Evolutionary conservation across 2,329 filamentous ascomycete species (phyloP).

Genomic region (Fusarium solani-melongenae): DNA sequence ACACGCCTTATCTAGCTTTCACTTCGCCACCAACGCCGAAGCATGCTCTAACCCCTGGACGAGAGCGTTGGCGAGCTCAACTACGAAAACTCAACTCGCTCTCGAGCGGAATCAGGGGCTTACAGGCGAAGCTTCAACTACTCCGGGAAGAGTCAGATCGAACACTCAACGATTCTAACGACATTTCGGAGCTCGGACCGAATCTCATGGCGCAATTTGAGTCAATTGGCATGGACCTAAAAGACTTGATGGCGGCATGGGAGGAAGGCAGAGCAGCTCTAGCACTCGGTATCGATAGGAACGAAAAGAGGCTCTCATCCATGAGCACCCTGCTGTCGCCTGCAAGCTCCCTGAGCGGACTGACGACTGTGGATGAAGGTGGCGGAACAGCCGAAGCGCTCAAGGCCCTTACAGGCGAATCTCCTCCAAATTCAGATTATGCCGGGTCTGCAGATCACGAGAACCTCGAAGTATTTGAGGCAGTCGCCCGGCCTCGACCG

Average conservation of each 20-base stretch:
- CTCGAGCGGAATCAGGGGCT: constrained; percentile 87
- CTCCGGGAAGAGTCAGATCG: constrained; percentile 89
- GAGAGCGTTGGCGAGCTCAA: constrained; percentile 86
- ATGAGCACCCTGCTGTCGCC: constrained; percentile 71
- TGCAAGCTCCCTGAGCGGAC: constrained; percentile 72
- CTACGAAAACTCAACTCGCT: constrained; percentile 88
- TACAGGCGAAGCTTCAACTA: constrained; percentile 95
- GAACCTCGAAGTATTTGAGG: constrained; percentile 88
- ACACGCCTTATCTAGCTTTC: constrained; percentile 55
- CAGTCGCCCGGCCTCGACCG: constrained; percentile 78
- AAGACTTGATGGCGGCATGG: constrained; percentile 84
- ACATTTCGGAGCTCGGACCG: constrained; percentile 80
- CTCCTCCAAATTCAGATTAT: constrained; percentile 62
- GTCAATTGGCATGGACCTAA: constrained; percentile 89
- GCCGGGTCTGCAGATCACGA: constrained; percentile 70
- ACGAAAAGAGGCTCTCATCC: constrained; percentile 76
- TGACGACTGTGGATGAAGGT: constrained; percentile 69
- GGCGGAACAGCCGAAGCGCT: constrained; percentile 70
- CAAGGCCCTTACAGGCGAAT: constrained; percentile 80
- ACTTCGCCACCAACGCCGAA: constrained; percentile 67
- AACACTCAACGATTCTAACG: constrained; percentile 77
- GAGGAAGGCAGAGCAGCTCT: constrained; percentile 87
- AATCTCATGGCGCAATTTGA: constrained; percentile 92
- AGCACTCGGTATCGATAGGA: constrained; percentile 82
- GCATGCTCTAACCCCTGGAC: constrained; percentile 73